Percentiles rank a stretch among this genome's conserved stretches.
phyloP scores from a whole-genome alignment of 176 grass and related monocot genomes.

The Melocanna baccifera region DNA sequence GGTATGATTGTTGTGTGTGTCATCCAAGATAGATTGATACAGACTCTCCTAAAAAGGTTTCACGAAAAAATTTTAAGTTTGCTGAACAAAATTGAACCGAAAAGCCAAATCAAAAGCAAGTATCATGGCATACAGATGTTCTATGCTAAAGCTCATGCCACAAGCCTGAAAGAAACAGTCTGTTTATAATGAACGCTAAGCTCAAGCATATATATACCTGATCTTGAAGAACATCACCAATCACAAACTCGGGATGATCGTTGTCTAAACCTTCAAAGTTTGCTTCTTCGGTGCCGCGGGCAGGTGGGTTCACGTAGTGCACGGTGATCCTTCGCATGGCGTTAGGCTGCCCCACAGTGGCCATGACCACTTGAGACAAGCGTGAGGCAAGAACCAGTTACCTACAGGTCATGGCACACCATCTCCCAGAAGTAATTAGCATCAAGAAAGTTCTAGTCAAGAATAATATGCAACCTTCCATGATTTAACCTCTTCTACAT shows the following conservation, averaged over 20 bases:
- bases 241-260: conserved; percentile 26
- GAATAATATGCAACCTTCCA: background rate
- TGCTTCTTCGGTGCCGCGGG: conserved; percentile 14
- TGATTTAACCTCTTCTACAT: background rate
- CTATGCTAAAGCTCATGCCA: background rate
- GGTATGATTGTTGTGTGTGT: background rate
- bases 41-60: conserved; percentile 29
- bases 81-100: background rate
- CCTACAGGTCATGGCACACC: conserved; percentile 36
- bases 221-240: conserved; percentile 45
- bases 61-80: background rate
- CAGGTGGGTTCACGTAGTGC: conserved; percentile 47
- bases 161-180: background rate
- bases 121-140: background rate
- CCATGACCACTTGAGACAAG: conserved; percentile 33
- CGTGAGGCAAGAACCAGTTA: conserved; percentile 20
- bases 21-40: conserved; percentile 39
- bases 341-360: conserved; percentile 49
- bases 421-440: conserved; percentile 10
- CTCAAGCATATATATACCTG: conserved; percentile 38
- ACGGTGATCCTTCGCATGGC: conserved; percentile 46
- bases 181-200: background rate
- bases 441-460: background rate
- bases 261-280: conserved; percentile 13
- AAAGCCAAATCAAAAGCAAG: background rate